phyloP scores from a whole-genome alignment of 2,329 filamentous ascomycete genomes.

The Aspergillus fischeri region DNA sequence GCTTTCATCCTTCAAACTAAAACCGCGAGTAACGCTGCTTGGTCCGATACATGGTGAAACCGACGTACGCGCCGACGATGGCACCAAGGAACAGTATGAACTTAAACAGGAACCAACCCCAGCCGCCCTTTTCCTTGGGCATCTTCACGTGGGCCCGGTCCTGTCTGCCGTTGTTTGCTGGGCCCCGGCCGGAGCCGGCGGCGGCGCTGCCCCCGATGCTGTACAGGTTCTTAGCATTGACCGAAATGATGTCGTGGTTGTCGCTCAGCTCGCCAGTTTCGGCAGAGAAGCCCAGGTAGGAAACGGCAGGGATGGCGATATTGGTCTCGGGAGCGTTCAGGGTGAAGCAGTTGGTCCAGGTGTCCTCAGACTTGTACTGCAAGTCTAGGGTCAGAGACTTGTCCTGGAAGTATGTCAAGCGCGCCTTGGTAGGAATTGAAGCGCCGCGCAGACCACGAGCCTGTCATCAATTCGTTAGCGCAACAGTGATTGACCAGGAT shows the following conservation, averaged over 20 bases:
- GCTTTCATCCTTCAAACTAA: constrained; percentile 11
- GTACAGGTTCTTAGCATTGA: constrained; percentile 87
- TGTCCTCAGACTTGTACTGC: constrained; percentile 85
- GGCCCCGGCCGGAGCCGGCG: constrained; percentile 17
- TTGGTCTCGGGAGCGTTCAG: constrained; percentile 57
- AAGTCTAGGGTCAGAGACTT: constrained; percentile 85
- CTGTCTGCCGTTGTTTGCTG: constrained; percentile 21
- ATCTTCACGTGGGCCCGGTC: constrained; percentile 18
- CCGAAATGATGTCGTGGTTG: constrained; percentile 92
- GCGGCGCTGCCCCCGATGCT: constrained; percentile 36
- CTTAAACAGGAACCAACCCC: constrained; percentile 76
- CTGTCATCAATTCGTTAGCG: constrained; percentile 26
- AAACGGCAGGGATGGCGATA: constrained; percentile 69
- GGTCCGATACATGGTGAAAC: constrained; percentile 76
- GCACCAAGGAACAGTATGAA: constrained; percentile 69
- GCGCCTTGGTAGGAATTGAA: constrained; percentile 74
- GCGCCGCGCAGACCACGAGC: constrained; percentile 83
- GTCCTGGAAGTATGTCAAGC: constrained; percentile 94
- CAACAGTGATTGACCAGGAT: not conserved
- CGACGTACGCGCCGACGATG: constrained; percentile 72
- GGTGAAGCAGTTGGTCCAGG: constrained; percentile 89
- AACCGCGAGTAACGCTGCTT: constrained; percentile 47
- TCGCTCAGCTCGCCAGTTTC: constrained; percentile 96
- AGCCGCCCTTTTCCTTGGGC: constrained; percentile 44
- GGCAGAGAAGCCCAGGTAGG: constrained; percentile 60